These are phyloP conservation scores for Metroxylon sagu DNA, from an alignment of 176 grass and related monocot species.

Conservation along the genomic window DNA sequence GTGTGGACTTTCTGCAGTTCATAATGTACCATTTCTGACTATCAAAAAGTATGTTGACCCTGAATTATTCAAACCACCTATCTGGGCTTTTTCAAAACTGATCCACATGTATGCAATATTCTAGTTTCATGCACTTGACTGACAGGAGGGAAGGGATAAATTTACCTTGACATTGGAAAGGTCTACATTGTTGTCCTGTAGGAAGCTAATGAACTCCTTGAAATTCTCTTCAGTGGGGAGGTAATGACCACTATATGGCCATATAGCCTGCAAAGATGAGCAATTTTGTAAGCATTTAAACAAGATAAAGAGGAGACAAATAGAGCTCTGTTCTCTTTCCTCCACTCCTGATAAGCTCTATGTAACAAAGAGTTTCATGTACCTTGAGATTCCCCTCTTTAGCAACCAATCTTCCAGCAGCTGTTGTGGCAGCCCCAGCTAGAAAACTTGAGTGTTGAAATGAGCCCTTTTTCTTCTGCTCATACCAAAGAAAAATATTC, in stretches of 20 bases:
- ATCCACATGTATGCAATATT: too few relatives aligned
- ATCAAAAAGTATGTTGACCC: too few relatives aligned
- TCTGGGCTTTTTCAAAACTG: too few relatives aligned
- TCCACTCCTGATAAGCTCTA: too few relatives aligned
- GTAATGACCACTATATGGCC: conserved; percentile 99
- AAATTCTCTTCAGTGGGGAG: conserved; percentile 93
- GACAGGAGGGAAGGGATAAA: neutral
- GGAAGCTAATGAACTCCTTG: conserved; percentile 78
- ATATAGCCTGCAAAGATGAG: conserved; percentile 51
- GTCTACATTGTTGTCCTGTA: conserved; percentile 77
- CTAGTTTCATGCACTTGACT: neutral
- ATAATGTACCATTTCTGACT: too few relatives aligned
- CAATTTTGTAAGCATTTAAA: neutral
- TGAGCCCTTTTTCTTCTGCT: conserved; percentile 84
- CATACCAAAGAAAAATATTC: conserved; percentile 1
- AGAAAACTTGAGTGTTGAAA: conserved; percentile 99
- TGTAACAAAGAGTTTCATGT: neutral
- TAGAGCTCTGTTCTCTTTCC: too few relatives aligned
- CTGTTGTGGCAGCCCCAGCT: conserved; percentile 69
- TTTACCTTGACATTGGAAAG: conserved; percentile 85
- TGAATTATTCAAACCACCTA: too few relatives aligned
- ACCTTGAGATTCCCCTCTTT: conserved; percentile 67
- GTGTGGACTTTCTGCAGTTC: too few relatives aligned
- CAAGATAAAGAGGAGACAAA: too few relatives aligned
- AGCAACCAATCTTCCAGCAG: conserved; percentile 78